Evolutionary conservation across 192 early-diverging fungal genomes (phyloP), one percentile per base, ranked within the genome.

Genomic region (Coemansia sp.): DNA sequence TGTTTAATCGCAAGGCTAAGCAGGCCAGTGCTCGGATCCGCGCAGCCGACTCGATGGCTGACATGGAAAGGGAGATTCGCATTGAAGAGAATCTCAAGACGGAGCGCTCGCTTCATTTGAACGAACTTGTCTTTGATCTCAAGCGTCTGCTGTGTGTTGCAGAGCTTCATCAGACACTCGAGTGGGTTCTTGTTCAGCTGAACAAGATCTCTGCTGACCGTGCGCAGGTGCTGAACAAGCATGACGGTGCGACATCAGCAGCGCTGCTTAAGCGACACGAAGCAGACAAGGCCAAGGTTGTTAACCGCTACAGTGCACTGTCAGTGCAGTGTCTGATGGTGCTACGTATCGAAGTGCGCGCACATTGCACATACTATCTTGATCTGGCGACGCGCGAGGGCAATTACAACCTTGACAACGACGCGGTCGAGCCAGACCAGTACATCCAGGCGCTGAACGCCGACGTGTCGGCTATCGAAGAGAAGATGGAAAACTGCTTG

Each of bases 331-430:
- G 86, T 43, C 58, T 97, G 24, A 89, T 91, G 64, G 87, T 90
- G 2, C 64, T 97, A 19, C 82, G 91, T 38, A 82, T 94, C 18
- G 94, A 97, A 67, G 64, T 91, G 19, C 83, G 92, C 17, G 88
- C 88, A 42, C 93, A 94, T 71, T 81, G 89, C 42, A 84, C 93
- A 64, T 91, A 89, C 58, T 94, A 89, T 55, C 69, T 95, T 39
- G 93, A 97, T 56, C 80, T 95, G 75, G 92, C 91, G 8, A 88
- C 89, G 40, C 85, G 93, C 21, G 94, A 97, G 81, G 94, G 94
- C 44, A 87, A 83, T 64, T 95, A 94, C 60, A 59, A 71, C 34
- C 67, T 94, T 27, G 88, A 90, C n/a, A 84, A 84, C 43, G 87
- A 91, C 33, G 73, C 88, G 2, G 68, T 67, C 24, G 94, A 95